Evolutionary conservation across 768 basidiomycete genomes (phyloP).

Genomic region (Amanita muscaria): DNA sequence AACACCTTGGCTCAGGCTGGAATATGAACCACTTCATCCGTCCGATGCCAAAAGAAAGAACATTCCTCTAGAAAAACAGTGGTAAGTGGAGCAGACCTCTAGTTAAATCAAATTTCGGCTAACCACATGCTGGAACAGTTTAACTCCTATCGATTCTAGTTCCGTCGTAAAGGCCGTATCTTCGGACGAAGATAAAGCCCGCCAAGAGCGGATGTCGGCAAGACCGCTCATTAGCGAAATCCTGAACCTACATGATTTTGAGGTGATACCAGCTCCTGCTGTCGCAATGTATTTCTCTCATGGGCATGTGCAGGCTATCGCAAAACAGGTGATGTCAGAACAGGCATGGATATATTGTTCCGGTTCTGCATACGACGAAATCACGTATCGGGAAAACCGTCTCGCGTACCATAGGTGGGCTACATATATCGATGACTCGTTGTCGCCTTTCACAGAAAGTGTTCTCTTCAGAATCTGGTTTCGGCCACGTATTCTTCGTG

Average conservation of each 20-base stretch:
- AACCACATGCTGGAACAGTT: slow-evolving; percentile 26
- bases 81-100: slow-evolving; percentile 14
- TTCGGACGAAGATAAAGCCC: slow-evolving; percentile 62
- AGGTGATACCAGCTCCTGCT: slow-evolving; percentile 35
- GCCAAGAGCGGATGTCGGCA: slow-evolving; percentile 51
- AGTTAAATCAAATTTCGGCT: background rate
- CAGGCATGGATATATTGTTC: slow-evolving; percentile 97
- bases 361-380: slow-evolving; percentile 94
- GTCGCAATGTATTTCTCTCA: background rate
- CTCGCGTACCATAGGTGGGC: slow-evolving; percentile 78
- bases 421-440: background rate
- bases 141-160: slow-evolving; percentile 63
- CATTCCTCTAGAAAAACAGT: slow-evolving; percentile 79
- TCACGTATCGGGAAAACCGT: slow-evolving; percentile 83
- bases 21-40: slow-evolving; percentile 88
- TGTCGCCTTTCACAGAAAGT: background rate
- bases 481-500: slow-evolving; percentile 74
- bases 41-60: slow-evolving; percentile 71
- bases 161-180: slow-evolving; percentile 58
- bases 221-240: slow-evolving; percentile 73
- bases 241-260: slow-evolving; percentile 90
- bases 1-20: slow-evolving; percentile 34
- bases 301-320: slow-evolving; percentile 56
- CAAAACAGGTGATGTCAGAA: slow-evolving; percentile 68
- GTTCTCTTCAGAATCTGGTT: slow-evolving; percentile 76